These are phyloP conservation scores for Pythium guiyangense DNA, from an alignment of 352 stramenopile species.

Conservation along the genomic window DNA sequence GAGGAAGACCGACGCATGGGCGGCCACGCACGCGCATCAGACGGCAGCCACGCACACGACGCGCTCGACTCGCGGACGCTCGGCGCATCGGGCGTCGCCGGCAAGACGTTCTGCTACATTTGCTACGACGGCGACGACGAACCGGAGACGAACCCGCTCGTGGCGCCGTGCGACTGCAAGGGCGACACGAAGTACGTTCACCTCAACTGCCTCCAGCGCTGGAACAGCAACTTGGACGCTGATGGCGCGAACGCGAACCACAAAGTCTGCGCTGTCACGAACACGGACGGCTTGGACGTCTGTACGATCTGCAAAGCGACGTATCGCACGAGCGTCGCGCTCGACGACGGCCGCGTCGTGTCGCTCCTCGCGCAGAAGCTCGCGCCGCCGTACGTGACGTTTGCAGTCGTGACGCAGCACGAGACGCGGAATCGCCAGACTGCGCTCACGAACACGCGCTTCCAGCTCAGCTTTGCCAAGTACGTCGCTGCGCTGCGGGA, in stretches of 20 bases:
- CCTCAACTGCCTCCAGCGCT: slow-evolving; percentile 90
- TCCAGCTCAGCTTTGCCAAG: slow-evolving; percentile 91
- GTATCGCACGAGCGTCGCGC: slow-evolving; percentile 85
- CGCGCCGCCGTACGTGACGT: slow-evolving; percentile 87
- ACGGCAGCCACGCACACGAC: slow-evolving; percentile 9
- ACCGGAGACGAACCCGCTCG: slow-evolving; percentile 78
- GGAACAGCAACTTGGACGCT: slow-evolving; percentile 87
- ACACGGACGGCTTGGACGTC: slow-evolving; percentile 83
- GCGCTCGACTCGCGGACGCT: slow-evolving; percentile 25
- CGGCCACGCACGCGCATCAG: slow-evolving; percentile 13
- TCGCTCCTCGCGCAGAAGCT: slow-evolving; percentile 87
- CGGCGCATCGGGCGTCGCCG: slow-evolving; percentile 33
- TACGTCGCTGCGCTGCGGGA: slow-evolving; percentile 20
- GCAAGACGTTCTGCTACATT: slow-evolving; percentile 89
- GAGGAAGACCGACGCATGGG: slow-evolving; percentile 53
- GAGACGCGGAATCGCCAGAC: slow-evolving; percentile 80
- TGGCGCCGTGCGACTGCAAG: slow-evolving; percentile 90
- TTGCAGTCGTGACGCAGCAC: slow-evolving; percentile 89
- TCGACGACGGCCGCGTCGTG: slow-evolving; percentile 83
- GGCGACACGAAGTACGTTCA: slow-evolving; percentile 92
- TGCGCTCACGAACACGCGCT: slow-evolving; percentile 88
- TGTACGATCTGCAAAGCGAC: slow-evolving; percentile 91
- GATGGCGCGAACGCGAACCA: slow-evolving; percentile 77
- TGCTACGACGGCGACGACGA: slow-evolving; percentile 91
- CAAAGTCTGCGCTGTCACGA: slow-evolving; percentile 88